Evolutionary conservation across 1,284 basidiomycete genomes (phyloP), one percentile per base, ranked within the genome.

Genomic region (Xerocomus nothofagi): DNA sequence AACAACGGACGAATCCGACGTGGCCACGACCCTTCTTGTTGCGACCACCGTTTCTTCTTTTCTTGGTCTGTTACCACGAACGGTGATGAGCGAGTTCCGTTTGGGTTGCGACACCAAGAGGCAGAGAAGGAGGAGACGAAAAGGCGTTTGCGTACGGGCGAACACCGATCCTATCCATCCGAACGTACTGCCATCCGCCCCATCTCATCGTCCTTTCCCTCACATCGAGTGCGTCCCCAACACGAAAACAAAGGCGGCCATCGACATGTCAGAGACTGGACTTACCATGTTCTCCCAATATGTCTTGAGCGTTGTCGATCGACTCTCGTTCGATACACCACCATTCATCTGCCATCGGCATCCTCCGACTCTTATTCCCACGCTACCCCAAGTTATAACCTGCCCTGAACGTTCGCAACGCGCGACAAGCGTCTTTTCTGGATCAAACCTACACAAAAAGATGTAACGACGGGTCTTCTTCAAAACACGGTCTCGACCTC

Each of bases 11-110:
- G 72, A 92, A 93, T 57, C 73, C 80, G 72, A 93, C 91, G 76
- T 97, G 93, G 73, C 97, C 96, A 71, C 97, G 93, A 69, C 96
- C 94, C 75, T 96, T 92, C 82, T 95, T 95, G 92, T 96, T 96
- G 68, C 93, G 91, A 66, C 93, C 96, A 72, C 86, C 88, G 82
- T 92, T 93, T 89, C 96, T 91, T 90, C 96, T 89, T 82, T 98
- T 98, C 83, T 96, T 98, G 66, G 95, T 98, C 96, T 91, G 67
- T 50, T 8, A 5, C 7, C 18, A 17, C 21, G n/a, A 1, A 6
- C 9, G 6, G 43, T 11, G 3, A 47, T 51, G 40, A 61, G 50
- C 45, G 23, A 41, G n/a, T n/a, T n/a, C n/a, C n/a, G n/a, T n/a
- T n/a, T n/a, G n/a, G n/a, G n/a, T n/a, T 29, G 39, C 5, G 1